Evolutionary conservation across 331 rosid species (phyloP), one percentile per base, ranked within the genome.

Genomic region (Telfairia occidentalis): DNA sequence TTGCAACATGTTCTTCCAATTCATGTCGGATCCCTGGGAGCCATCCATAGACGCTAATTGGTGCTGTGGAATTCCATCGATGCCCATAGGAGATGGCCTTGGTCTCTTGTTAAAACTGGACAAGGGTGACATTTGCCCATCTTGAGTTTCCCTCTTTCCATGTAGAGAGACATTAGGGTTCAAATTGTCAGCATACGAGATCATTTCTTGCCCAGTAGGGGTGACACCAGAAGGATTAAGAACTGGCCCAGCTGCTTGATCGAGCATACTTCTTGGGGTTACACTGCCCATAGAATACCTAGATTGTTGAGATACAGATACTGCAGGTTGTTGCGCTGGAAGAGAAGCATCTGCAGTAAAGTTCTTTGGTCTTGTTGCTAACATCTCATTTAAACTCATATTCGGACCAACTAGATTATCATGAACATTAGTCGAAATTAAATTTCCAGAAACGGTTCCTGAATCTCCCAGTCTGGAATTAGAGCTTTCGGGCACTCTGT

Each of bases 1-100:
- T 79, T 84, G 97, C 82, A 92, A 82, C 46, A 92, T 34, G 86
- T 84, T 88, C 80, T 86, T 91, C 99, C 96, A 92, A 80, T 82
- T 90, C 76, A 85, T 76, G 74, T 92, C 99, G 0, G 97, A 67
- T 70, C 92, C 96, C 73, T 80, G 91, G 80, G 90, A 80, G 76
- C 82, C 73, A 42, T 92, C 97, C 50, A 78, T 73, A 24, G 80
- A 89, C 26, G 86, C 90, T 21, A 85, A 57, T 75, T 81, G 96
- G 79, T 78, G 87, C 76, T 77, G 95, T 80, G 84, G 96, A 85
- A 85, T 76, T 83, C 87, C 87, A 61, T 90, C 99, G 29, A 87
- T 81, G 78, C 86, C 86, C 13, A 82, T 74, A 13, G 85, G 77
- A 53, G 88, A 38, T 54, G 89, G 48, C 85, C 94, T 92, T 71